phyloP scores from a whole-genome alignment of 495 filamentous ascomycete species.

The Pyronema omphalodes region DNA sequence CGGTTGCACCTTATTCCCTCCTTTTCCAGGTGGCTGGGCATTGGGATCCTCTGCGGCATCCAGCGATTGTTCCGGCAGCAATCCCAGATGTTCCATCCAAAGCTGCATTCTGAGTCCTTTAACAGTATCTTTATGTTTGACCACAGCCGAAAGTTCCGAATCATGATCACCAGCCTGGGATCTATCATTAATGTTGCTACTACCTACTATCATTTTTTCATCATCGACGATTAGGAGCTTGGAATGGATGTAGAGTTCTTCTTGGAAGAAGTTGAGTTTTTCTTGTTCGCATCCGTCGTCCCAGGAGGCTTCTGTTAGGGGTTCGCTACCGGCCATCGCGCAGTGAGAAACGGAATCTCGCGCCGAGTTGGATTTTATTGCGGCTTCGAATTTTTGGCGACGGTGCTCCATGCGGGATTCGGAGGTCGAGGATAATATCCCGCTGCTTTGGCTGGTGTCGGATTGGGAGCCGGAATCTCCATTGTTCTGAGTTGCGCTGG shows the following conservation, averaged over 20 bases:
- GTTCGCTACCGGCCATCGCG: constrained; percentile 54
- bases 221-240: constrained; percentile 76
- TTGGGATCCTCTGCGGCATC: constrained; percentile 50
- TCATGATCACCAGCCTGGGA: constrained; percentile 82
- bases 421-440: not conserved
- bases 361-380: not conserved
- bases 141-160: constrained; percentile 78
- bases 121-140: constrained; percentile 67
- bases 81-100: constrained; percentile 84
- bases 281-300: constrained; percentile 53
- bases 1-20: constrained; percentile 48
- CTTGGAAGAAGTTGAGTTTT: constrained; percentile 73
- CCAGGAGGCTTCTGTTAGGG: constrained; percentile 53
- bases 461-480: not conserved
- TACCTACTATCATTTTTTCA: constrained; percentile 62
- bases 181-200: constrained; percentile 83
- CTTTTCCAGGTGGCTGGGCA: constrained; percentile 55
- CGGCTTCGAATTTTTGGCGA: not conserved
- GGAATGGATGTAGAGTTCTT: constrained; percentile 84
- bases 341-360: constrained; percentile 56
- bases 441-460: not conserved
- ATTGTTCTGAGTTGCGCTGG: constrained; percentile 6
- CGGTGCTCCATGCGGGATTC: not conserved
- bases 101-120: constrained; percentile 59
- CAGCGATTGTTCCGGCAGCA: constrained; percentile 53